Base-by-base conservation (phyloP, 2,329 filamentous ascomycete genomes). In the Eurotiales sp. region DNA sequence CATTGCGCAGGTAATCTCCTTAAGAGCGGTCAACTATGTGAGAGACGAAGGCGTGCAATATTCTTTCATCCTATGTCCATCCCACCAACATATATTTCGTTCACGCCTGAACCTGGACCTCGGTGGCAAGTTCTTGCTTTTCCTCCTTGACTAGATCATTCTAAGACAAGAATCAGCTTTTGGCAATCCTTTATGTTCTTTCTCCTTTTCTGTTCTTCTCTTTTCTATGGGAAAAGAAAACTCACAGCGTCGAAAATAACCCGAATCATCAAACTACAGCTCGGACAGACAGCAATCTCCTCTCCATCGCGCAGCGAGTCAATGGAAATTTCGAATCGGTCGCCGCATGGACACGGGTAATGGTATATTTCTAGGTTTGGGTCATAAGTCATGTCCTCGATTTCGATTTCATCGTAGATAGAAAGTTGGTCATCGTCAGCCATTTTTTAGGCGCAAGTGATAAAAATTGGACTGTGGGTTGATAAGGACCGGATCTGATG, bases 351-450 rank as follows among this genome's bases (percentile, higher is more conserved):
- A 69, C 93, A 99, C 12, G 93, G 93, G 70, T 95, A 96, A 73
- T 92, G 87, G 76, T 96, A 99, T 61, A 96, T 86, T 69, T 96
- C 86, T 36, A 90, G 80, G 3, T 79, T 78, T 42, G 84, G 75
- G 71, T 96, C 90, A 69, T 83, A 96, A 64, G 88, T 93, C 90
- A 96, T 95, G 73, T 99, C 93, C 71, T 97, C 92, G 75, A 97
- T 96, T 70, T 97, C 92, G 72, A 97, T 92, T 72, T 96, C 92
- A 66, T 97, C 92, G 77, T 96, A 97, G 68, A 96, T 88, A 60
- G 86, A 84, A 52, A 86, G 71, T 40, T 48, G 46, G 48, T 82
- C 78, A 58, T 86, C 65, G 66, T 85, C 83, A 30, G 83, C 77
- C 82, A 85, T 85, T 22, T 44, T 52, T 34, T 11, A n/a, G 30